Evolutionary conservation across 2,329 filamentous ascomycete genomes (phyloP), one percentile per base, ranked within the genome.

Genomic region (Colletotrichum camelliae): DNA sequence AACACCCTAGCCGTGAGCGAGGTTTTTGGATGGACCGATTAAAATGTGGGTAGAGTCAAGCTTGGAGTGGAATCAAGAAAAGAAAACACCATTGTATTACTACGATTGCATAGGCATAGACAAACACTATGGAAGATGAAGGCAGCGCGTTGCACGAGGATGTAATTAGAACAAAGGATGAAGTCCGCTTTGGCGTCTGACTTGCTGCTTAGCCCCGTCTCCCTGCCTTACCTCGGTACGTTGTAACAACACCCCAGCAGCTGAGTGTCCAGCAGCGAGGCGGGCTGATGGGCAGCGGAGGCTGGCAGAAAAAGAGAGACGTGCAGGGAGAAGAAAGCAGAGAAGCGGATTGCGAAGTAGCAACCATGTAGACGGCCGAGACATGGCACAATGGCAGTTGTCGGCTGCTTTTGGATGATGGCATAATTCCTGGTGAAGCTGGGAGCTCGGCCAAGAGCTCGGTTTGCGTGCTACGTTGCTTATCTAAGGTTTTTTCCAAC

Each of bases 1-100:
- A 97, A 95, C 82, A 93, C 93, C 4, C 83, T 95, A 77, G 95
- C 95, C 79, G 92, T 98, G 13, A 92, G 92, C 8, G 95, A 98
- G 81, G 93, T 98, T 4, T 98, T 98, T 91, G 96, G 97, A 16
- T 97, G 93, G 90, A 89, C 89, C 2, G 89, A 91, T 73, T 90
- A 57, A 75, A 35, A 7, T 21, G 15, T 4, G 18, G 15, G 39
- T 27, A 10, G 13, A 61, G 29, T n/a, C 12, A 24, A 4, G 18
- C 9, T 39, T 27, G 3, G 43, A 16, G 24, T 58, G 24, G 24
- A 12, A 18, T 21, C 21, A n/a, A 21, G 37, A 64, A 58, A 8
- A 21, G 60, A 43, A 31, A 58, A 71, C 18, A 57, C 16, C 16
- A 66, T 33, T 76, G 39, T 70, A 75, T 33, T 31, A 61, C 60